These are phyloP conservation scores for Cicer yamashitae DNA, from an alignment of 306 rosid species.

Conservation along the genomic window DNA sequence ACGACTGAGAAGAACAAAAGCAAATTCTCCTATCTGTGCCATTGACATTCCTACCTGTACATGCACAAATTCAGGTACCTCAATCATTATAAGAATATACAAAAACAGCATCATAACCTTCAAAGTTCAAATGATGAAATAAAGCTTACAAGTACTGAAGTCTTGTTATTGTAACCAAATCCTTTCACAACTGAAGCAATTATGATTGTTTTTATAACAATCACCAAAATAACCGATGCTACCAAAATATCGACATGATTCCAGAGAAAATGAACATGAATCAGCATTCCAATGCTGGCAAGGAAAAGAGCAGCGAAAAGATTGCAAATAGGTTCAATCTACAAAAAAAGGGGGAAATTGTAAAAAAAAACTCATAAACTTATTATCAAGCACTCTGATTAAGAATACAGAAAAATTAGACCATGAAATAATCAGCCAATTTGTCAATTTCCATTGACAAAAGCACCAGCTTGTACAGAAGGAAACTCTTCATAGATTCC, in stretches of 20 bases:
- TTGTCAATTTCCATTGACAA: conserved; percentile 24
- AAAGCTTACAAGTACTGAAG: conserved; percentile 84
- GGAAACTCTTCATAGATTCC: conserved; percentile 24
- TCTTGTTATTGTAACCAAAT: conserved; percentile 93
- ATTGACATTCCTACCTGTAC: conserved; percentile 92
- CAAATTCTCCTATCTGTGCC: conserved; percentile 96
- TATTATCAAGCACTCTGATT: conserved; percentile 26
- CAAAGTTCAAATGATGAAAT: conserved; percentile 38
- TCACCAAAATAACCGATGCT: conserved; percentile 92
- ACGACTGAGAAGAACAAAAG: conserved; percentile 98
- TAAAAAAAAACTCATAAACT: conserved; percentile 32
- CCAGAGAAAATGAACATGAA: conserved; percentile 98
- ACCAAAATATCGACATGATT: conserved; percentile 93
- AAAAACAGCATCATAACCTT: conserved; percentile 29
- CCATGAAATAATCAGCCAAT: conserved; percentile 31
- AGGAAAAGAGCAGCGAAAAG: conserved; percentile 95
- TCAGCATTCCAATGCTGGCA: conserved; percentile 97
- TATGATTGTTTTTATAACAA: conserved; percentile 77
- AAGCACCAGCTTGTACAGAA: conserved; percentile 27
- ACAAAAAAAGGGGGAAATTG: conserved; percentile 45
- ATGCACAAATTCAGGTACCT: conserved; percentile 38
- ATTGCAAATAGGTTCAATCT: conserved; percentile 98
- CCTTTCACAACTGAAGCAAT: conserved; percentile 88
- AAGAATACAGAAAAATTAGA: conserved; percentile 28
- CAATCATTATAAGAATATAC: conserved; percentile 23